A percentile compares a stretch with the other conserved stretches of the same genome.
Evolutionary conservation across 2,329 filamentous ascomycete genomes (phyloP).

Genomic region (Sclerotinia subarctica): DNA sequence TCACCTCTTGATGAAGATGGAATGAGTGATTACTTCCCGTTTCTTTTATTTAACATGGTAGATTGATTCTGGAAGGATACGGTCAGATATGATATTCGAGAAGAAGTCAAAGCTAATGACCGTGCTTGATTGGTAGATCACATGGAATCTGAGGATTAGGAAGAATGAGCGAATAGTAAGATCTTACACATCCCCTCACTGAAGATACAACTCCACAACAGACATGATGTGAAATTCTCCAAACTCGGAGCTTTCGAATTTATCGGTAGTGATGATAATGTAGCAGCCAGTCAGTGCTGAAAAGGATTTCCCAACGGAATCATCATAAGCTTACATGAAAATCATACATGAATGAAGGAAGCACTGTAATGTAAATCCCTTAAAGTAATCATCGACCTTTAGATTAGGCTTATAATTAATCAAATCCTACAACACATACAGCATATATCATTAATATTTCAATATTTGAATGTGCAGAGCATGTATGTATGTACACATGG

Average conservation of each 20-base stretch:
- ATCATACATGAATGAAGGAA: too few species aligned
- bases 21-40: background rate
- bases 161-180: too few species aligned
- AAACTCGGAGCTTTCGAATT: background rate
- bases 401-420: background rate
- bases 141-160: too few species aligned
- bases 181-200: too few species aligned
- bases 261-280: background rate
- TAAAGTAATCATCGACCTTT: background rate
- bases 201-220: background rate
- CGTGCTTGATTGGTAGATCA: background rate
- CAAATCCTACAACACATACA: background rate
- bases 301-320: background rate
- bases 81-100: background rate
- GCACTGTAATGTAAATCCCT: background rate
- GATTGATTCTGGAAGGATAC: background rate
- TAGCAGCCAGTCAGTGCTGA: background rate
- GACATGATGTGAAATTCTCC: background rate
- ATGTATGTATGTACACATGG: background rate
- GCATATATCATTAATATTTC: background rate
- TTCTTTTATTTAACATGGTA: background rate
- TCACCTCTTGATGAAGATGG: too few species aligned
- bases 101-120: too few species aligned
- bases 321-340: background rate
- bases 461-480: background rate